These are phyloP conservation scores for Physaria fendleri DNA, from an alignment of 345 rosid genomes.

Conservation along the genomic window DNA sequence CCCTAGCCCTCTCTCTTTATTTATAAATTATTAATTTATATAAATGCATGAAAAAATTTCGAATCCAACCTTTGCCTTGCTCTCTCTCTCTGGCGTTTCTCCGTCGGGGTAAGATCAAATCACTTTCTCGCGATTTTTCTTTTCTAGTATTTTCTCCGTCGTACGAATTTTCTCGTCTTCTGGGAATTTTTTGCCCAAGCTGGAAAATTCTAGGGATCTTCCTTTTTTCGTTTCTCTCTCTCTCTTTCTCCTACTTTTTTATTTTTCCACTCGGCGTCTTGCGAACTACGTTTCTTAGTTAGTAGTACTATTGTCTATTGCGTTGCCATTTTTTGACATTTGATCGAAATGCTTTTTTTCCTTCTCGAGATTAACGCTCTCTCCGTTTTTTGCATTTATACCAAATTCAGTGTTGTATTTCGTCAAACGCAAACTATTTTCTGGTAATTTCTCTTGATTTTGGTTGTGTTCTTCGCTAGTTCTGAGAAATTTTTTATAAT, in stretches of 20 bases:
- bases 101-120: constrained; percentile 26
- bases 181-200: neutral
- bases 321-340: constrained; percentile 3
- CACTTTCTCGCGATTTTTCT: neutral
- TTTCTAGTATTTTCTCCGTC: neutral
- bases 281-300: constrained; percentile 15
- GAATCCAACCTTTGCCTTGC: constrained; percentile 15
- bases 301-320: neutral
- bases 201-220: neutral
- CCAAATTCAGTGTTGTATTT: neutral
- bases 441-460: constrained; percentile 12
- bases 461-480: neutral
- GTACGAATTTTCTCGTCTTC: constrained; percentile 3
- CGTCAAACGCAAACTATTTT: neutral
- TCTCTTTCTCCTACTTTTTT: constrained; percentile 26
- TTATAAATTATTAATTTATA: neutral
- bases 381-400: neutral
- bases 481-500: no score
- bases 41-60: constrained; percentile 31
- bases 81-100: constrained; percentile 21
- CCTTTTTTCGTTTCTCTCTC: neutral
- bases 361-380: constrained; percentile 7
- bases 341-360: constrained; percentile 6
- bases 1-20: neutral
- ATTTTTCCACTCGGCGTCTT: constrained; percentile 14